Evolutionary conservation across 2,329 filamentous ascomycete genomes (phyloP), one percentile per base, ranked within the genome.

Genomic region (Furcasterigmium sp.): DNA sequence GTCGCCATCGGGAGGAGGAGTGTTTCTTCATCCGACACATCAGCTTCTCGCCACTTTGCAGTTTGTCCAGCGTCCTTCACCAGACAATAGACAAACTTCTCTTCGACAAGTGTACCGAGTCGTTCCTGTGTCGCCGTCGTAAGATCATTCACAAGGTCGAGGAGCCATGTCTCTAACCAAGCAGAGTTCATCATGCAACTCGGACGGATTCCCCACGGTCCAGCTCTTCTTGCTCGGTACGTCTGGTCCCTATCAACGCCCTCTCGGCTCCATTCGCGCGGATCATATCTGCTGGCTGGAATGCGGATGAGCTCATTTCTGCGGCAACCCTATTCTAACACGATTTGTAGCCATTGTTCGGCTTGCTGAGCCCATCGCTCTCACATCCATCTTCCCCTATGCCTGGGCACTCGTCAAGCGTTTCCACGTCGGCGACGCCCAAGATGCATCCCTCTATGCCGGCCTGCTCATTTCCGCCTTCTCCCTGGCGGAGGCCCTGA

Each of bases 311-410:
- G 23, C 7, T 26, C 23, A 26, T 26, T 7, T 11, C 23, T 26
- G 7, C 23, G n/a, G n/a, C n/a, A 26, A 11, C 7, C 23, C 23
- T 7, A 29, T 3, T 4, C 32, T 35, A 17, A 35, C 32, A 35
- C 13, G n/a, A 42, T 21, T 6, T 23, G 43, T 14, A 95, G 90
- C 89, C 62, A 88, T 95, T 72, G 91, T 94, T 59, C 88, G 91
- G 50, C 80, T 96, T 53, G 87, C 90, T 42, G 91, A 96, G 65
- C 91, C 91, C 18, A 91, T 96, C 55, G 90, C 91, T 40, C 78
- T 96, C 51, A 95, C 90, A 2, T 93, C 87, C 58, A 93, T 95
- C 64, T 94, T 91, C 56, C 91, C 91, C 17, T 96, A 95, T 64
- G 87, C 87, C 47, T 94, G 86, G 85, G 78, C 85, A 47, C 81